Conservation (phyloP, 495 filamentous ascomycete species). For the Podospora tetraspora region DNA sequence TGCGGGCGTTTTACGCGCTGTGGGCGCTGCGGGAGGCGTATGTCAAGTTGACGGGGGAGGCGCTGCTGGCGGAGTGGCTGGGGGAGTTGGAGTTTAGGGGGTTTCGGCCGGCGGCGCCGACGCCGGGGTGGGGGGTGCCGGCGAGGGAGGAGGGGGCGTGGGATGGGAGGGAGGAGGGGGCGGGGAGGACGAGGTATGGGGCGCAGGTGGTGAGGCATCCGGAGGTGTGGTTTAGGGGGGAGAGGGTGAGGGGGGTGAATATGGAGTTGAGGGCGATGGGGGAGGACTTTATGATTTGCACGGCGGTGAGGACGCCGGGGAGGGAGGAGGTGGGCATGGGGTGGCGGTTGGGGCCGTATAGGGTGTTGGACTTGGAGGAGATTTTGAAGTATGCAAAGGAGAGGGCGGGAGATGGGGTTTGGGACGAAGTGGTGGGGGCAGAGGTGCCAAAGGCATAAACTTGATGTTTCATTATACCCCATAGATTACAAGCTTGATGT, state of each 20-base stretch:
- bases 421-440: neutral
- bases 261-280: conserved; percentile 39
- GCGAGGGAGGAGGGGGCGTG: conserved; percentile 13
- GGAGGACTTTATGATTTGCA: conserved; percentile 44
- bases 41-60: conserved; percentile 90
- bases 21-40: conserved; percentile 91
- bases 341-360: conserved; percentile 37
- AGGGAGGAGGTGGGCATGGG: conserved; percentile 31
- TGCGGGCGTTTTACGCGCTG: conserved; percentile 78
- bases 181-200: conserved; percentile 17
- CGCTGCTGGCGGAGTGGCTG: conserved; percentile 75
- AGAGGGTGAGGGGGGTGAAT: conserved; percentile 40
- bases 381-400: conserved; percentile 36
- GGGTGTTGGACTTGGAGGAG: conserved; percentile 34
- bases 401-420: neutral
- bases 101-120: conserved; percentile 32
- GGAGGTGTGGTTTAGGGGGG: conserved; percentile 37
- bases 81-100: conserved; percentile 44
- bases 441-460: neutral
- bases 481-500: neutral
- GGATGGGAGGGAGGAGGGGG: conserved; percentile 17
- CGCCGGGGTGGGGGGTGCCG: conserved; percentile 18
- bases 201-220: conserved; percentile 27
- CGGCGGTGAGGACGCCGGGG: conserved; percentile 40
- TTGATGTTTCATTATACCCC: neutral